phyloP scores from a whole-genome alignment of 176 grass and related monocot species.

The Avena insularis region DNA sequence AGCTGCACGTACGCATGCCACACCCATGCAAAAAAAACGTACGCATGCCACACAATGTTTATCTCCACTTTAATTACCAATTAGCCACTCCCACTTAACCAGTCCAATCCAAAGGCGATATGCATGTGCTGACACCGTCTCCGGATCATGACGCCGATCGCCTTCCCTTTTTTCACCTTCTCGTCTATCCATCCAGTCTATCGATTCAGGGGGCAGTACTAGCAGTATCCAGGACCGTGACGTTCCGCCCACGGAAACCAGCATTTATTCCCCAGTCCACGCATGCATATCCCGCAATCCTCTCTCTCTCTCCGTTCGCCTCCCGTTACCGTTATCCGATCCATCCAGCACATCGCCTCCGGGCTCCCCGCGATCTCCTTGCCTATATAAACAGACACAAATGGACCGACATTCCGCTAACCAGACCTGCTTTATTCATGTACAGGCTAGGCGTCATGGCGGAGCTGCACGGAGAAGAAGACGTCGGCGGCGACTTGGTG shows the following conservation, averaged over 20 bases:
- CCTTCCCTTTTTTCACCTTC: background rate
- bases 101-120: background rate
- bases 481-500: background rate
- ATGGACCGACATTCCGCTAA: background rate
- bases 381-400: background rate
- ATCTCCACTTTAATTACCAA: background rate
- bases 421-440: background rate
- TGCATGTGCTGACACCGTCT: background rate
- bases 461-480: background rate
- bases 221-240: background rate
- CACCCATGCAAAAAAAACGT: background rate
- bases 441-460: background rate
- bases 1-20: background rate
- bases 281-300: slow-evolving; percentile 18
- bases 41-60: background rate
- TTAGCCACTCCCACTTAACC: background rate
- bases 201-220: background rate
- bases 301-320: background rate
- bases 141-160: background rate
- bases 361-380: slow-evolving; percentile 3
- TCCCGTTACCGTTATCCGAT: slow-evolving; percentile 2
- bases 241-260: slow-evolving; percentile 25
- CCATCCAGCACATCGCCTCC: slow-evolving; percentile 19
- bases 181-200: background rate
- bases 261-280: background rate